Evolutionary conservation across 1,284 basidiomycete genomes (phyloP).

Genomic region (Cryptococcus sp.): DNA sequence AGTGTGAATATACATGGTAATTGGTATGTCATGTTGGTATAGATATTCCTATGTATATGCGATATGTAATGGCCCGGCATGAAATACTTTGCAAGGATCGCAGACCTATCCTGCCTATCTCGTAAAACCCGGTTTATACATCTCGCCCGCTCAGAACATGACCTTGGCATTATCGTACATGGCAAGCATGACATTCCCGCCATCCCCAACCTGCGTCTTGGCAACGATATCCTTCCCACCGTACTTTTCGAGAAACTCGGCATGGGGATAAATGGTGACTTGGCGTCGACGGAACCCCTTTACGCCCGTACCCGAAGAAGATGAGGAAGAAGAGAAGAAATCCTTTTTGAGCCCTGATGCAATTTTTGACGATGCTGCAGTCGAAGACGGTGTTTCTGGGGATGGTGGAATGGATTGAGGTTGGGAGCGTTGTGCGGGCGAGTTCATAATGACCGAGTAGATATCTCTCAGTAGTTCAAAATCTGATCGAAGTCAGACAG

Average conservation of each 20-base stretch:
- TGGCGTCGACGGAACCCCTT: conserved; percentile 42
- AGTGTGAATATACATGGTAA: too few species aligned
- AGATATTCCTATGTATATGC: too few species aligned
- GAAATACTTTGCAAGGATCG: too few species aligned
- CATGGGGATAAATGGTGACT: conserved; percentile 47
- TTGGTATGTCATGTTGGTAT: too few species aligned
- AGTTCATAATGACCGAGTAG: conserved; percentile 74
- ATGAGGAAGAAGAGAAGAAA: conserved; percentile 10
- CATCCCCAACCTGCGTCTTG: conserved; percentile 43
- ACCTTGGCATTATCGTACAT: conserved; percentile 54
- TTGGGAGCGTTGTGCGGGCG: conserved; percentile 26
- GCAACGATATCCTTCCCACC: conserved; percentile 38
- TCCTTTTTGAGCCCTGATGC: conserved; percentile 5
- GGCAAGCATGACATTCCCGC: conserved; percentile 44
- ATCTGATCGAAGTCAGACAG: conserved; percentile 51
- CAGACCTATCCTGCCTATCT: too few species aligned
- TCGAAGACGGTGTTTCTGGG: conserved; percentile 30
- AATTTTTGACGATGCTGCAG: conserved; percentile 2
- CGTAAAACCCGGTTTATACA: too few species aligned
- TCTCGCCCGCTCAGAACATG: conserved; percentile 39
- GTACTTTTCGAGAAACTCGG: conserved; percentile 45
- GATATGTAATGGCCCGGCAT: too few species aligned
- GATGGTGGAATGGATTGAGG: conserved; percentile 32
- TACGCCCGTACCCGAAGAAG: conserved; percentile 23
- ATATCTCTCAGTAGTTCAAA: conserved; percentile 82